These are phyloP conservation scores for Penstemon eatonii DNA, from an alignment of 257 asterid species.

Conservation along the genomic window DNA sequence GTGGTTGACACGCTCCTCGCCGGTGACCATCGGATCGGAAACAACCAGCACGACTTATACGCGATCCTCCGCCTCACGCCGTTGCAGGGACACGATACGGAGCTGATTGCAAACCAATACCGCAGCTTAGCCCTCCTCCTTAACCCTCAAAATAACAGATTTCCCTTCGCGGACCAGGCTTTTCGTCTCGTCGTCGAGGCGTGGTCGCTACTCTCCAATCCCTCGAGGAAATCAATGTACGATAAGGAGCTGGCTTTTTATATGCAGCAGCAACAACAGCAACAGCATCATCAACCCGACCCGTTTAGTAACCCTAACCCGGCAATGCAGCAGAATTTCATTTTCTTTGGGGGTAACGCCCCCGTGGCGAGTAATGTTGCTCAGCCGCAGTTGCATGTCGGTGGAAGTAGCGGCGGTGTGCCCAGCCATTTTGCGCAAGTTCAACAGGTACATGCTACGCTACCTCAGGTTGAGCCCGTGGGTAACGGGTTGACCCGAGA, in stretches of 20 bases:
- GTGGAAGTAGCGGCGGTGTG: not conserved
- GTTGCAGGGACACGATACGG: constrained; percentile 59
- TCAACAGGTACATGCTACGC: constrained; percentile 34
- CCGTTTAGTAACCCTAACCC: constrained; percentile 40
- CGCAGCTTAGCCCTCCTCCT: constrained; percentile 57
- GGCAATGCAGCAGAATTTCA: constrained; percentile 50
- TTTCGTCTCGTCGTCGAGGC: constrained; percentile 75
- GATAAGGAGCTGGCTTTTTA: constrained; percentile 64
- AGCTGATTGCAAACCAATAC: constrained; percentile 64
- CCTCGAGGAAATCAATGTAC: constrained; percentile 57
- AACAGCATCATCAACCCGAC: constrained; percentile 39
- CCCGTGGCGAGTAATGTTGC: not conserved
- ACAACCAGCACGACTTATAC: constrained; percentile 70
- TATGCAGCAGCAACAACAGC: constrained; percentile 38
- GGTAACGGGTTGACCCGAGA: constrained; percentile 40
- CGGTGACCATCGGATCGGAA: constrained; percentile 75
- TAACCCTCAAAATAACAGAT: constrained; percentile 70
- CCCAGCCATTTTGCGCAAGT: constrained; percentile 36
- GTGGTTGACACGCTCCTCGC: constrained; percentile 84
- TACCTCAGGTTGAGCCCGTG: constrained; percentile 34
- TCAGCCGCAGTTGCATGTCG: constrained; percentile 18
- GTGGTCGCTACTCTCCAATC: constrained; percentile 76
- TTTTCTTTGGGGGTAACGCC: constrained; percentile 42
- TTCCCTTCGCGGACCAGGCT: constrained; percentile 80
- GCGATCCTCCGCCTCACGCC: constrained; percentile 69